Conservation (phyloP, 495 filamentous ascomycete genomes). For the Corynascus novoguineensis region DNA sequence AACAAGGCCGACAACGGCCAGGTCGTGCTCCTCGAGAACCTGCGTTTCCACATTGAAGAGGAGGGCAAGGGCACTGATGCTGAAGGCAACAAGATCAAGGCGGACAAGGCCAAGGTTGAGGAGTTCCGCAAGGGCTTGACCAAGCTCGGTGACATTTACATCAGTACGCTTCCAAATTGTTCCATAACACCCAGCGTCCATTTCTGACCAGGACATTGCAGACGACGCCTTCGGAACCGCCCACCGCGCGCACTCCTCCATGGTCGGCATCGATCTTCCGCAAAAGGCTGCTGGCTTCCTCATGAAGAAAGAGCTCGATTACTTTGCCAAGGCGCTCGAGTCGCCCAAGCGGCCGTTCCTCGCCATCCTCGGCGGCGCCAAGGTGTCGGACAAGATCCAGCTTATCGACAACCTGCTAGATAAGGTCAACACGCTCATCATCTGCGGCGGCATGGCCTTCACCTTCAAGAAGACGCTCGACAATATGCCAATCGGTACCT, state of each 20-base stretch:
- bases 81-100: constrained; percentile 96
- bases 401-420: constrained; percentile 97
- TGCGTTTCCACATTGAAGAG: constrained; percentile 96
- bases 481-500: constrained; percentile 82
- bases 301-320: constrained; percentile 99
- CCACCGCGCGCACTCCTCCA: constrained; percentile 96
- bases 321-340: constrained; percentile 97
- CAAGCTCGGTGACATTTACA: constrained; percentile 89
- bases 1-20: constrained; percentile 76
- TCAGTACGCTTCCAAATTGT: constrained; percentile 62
- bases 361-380: constrained; percentile 94
- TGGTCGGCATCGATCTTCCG: constrained; percentile 93
- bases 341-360: constrained; percentile 92
- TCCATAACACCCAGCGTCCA: background rate
- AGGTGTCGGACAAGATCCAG: constrained; percentile 99
- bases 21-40: constrained; percentile 90
- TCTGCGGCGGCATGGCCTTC: constrained; percentile 98
- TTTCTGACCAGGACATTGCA: constrained; percentile 32
- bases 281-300: constrained; percentile 97
- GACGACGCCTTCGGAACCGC: constrained; percentile 99
- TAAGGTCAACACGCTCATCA: constrained; percentile 94
- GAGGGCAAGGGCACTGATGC: constrained; percentile 90
- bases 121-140: constrained; percentile 94
- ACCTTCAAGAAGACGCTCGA: constrained; percentile 99
- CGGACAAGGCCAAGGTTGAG: constrained; percentile 84